These are phyloP conservation scores for Leucosporidium scottii DNA, from an alignment of 768 basidiomycete genomes.

Conservation along the genomic window DNA sequence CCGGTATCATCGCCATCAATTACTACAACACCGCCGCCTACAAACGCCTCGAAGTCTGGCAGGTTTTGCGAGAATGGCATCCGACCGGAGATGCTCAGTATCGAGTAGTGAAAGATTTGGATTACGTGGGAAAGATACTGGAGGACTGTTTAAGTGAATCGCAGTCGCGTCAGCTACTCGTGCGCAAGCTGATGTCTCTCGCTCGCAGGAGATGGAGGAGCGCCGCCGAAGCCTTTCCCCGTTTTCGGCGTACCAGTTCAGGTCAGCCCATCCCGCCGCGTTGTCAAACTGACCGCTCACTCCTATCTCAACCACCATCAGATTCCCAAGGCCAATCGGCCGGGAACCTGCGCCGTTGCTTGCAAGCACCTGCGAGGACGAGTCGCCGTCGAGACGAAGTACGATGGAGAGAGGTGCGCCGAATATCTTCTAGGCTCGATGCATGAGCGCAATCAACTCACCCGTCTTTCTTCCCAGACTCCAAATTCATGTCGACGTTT, in stretches of 20 bases:
- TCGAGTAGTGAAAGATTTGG: constrained; percentile 53
- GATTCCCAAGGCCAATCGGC: constrained; percentile 82
- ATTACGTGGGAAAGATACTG: constrained; percentile 48
- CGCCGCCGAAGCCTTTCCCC: constrained; percentile 38
- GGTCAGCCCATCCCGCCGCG: constrained; percentile 41
- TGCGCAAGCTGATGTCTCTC: no score
- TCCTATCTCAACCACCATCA: constrained; percentile 29
- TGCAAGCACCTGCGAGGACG: constrained; percentile 38
- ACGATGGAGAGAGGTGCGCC: constrained; percentile 72
- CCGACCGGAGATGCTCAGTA: constrained; percentile 54
- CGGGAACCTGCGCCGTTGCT: constrained; percentile 48
- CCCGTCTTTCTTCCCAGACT: constrained; percentile 46
- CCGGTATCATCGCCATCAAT: constrained; percentile 51
- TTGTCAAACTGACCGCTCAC: not conserved
- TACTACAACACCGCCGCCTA: constrained; percentile 56
- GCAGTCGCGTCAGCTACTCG: not conserved
- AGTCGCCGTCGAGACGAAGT: constrained; percentile 86
- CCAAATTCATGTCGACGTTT: constrained; percentile 72
- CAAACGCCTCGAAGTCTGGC: constrained; percentile 52
- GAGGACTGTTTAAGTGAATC: constrained; percentile 41
- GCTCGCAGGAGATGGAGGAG: not conserved
- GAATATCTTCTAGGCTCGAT: no score
- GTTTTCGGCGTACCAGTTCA: constrained; percentile 58
- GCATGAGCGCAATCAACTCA: not conserved
- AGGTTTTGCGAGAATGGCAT: constrained; percentile 71